Base-by-base conservation (phyloP, 495 filamentous ascomycete species). In the Penicillium bialowiezense region DNA sequence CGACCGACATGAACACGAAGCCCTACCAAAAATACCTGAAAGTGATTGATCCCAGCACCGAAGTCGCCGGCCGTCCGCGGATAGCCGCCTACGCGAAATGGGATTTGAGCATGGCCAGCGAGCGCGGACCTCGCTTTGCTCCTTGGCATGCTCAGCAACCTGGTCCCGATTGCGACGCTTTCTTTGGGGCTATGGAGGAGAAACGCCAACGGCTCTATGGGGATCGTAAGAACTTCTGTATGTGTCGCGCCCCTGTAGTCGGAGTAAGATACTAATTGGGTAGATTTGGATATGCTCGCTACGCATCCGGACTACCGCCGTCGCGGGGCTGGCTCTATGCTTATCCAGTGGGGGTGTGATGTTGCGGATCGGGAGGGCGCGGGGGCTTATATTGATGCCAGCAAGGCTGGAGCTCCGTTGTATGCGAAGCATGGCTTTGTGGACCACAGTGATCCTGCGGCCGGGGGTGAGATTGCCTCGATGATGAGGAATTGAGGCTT, bases 261-360 rank as follows among this genome's bases (percentile, higher is more conserved):
- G 3, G 23, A 8, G 23, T 17, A 7, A 3, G 2, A 14, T 36
- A 37, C 31, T 20, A 1, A 13, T 33, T 7, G 7, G 1, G 18
- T 42, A 72, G 68, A 68, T 38, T 72, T 83, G 28, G 70, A 78
- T 52, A 70, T 76, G 40, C 55, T 84, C 7, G 65, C 71, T 10
- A 75, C 74, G 15, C 70, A 76, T 41, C 78, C 76, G 3, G 67
- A 71, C 18, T 75, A 74, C 43, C 68, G 72, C 46, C 51, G 68
- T 13, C 60, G 69, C 20, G 79, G 80, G 3, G 80, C 80, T 1
- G 79, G 73, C 7, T 62, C 64, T 1, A 68, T 74, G 55, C 69
- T 82, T 1, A 62, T 79, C 3, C 29, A 59, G 14, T 83, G 78
- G 77, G 78, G 77, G 3, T 72, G 75, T 34, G 57, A 70, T 14